Percentiles rank a stretch among this genome's conserved stretches.
Evolutionary conservation across 2,329 filamentous ascomycete species (phyloP).

Genomic region (Exophiala alcalophila): DNA sequence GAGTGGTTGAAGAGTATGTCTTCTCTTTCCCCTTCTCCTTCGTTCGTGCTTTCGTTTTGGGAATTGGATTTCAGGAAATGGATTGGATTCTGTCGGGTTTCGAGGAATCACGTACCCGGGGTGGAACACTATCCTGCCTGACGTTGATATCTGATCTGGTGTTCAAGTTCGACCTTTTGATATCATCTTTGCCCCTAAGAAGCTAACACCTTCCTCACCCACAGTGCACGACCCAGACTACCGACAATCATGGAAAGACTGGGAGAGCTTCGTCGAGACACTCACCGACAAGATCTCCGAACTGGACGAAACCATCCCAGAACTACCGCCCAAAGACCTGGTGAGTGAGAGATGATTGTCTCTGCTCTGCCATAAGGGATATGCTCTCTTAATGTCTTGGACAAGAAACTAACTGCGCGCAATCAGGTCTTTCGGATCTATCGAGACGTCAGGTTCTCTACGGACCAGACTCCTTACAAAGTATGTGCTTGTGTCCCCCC

Average conservation of each 20-base stretch:
- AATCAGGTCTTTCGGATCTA: slow-evolving; percentile 77
- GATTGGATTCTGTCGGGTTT: no score
- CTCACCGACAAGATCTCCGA: slow-evolving; percentile 68
- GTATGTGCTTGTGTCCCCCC: slow-evolving; percentile 49
- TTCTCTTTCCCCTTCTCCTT: neutral
- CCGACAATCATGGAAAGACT: slow-evolving; percentile 74
- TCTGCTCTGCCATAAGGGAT: no score
- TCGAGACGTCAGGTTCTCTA: slow-evolving; percentile 75
- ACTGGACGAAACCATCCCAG: slow-evolving; percentile 77
- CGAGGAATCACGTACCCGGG: no score
- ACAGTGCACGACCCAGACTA: slow-evolving; percentile 77
- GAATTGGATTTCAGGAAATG: no score
- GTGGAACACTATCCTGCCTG: no score
- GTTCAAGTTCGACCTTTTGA: no score
- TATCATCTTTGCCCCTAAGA: slow-evolving; percentile 19
- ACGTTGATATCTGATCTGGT: no score
- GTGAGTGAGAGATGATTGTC: no score
- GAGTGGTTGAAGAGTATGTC: slow-evolving; percentile 61
- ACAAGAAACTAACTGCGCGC: slow-evolving; percentile 14
- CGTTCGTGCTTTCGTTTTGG: slow-evolving; percentile 11
- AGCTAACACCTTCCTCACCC: no score
- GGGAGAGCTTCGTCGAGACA: slow-evolving; percentile 71
- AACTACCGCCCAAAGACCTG: slow-evolving; percentile 80
- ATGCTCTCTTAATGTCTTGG: neutral
- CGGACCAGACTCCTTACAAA: slow-evolving; percentile 82